Conservation (phyloP, 495 filamentous ascomycete genomes). For the Letharia columbiana region DNA sequence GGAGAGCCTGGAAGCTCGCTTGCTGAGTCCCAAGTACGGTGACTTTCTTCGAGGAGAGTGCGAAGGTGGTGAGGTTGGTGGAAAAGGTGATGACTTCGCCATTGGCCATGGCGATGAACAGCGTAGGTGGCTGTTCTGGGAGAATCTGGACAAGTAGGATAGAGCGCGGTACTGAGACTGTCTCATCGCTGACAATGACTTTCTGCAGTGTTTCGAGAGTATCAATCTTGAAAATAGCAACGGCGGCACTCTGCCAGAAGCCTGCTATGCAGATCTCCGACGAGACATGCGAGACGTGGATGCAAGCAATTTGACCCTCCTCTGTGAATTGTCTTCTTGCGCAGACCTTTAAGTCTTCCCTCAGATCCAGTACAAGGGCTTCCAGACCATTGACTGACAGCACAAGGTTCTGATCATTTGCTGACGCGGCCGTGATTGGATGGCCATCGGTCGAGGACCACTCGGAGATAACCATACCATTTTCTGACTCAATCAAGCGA, state of each 20-base stretch:
- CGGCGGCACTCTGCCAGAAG: conserved; percentile 69
- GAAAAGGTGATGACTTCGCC: conserved; percentile 83
- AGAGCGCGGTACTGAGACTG: conserved; percentile 69
- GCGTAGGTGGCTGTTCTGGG: conserved; percentile 51
- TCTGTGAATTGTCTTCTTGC: conserved; percentile 50
- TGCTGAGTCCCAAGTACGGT: conserved; percentile 81
- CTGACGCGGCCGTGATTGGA: conserved; percentile 69
- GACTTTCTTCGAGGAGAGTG: conserved; percentile 64
- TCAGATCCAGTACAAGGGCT: conserved; percentile 58
- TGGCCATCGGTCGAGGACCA: conserved; percentile 54
- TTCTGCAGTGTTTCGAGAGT: conserved; percentile 55
- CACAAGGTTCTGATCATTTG: conserved; percentile 58
- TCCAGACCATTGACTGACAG: conserved; percentile 62
- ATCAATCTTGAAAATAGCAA: conserved; percentile 59
- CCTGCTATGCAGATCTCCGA: conserved; percentile 60
- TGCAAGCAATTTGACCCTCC: conserved; percentile 72
- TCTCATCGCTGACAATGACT: conserved; percentile 48
- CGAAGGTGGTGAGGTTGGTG: conserved; percentile 48
- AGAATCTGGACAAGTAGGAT: conserved; percentile 70
- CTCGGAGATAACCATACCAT: conserved; percentile 55
- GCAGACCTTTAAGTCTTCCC: conserved; percentile 45
- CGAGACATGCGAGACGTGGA: conserved; percentile 50
- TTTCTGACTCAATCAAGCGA: conserved; percentile 57
- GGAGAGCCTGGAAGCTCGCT: conserved; percentile 68
- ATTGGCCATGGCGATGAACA: conserved; percentile 92